Conservation (phyloP, 2,329 filamentous ascomycete species). For the Botrytis elliptica region DNA sequence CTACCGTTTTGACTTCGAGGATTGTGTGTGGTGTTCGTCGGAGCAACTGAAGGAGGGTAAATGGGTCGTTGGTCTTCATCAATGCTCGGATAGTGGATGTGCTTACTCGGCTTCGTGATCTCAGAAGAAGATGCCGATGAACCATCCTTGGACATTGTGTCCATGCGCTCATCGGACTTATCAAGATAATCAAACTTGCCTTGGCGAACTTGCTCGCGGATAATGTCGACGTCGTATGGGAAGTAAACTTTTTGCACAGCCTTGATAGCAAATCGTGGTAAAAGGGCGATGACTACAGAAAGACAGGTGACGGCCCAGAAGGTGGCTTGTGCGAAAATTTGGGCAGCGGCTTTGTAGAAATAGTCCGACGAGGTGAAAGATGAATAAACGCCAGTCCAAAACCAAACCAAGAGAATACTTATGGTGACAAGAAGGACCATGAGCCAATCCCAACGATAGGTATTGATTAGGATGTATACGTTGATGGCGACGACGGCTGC, state of each 20-base stretch:
- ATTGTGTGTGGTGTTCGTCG: constrained; percentile 74
- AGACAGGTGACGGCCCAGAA: constrained; percentile 87
- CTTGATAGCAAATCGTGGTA: constrained; percentile 86
- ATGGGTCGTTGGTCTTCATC: constrained; percentile 90
- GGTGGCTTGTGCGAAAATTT: constrained; percentile 76
- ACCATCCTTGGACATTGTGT: constrained; percentile 44
- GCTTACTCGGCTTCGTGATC: constrained; percentile 49
- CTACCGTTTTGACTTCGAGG: constrained; percentile 85
- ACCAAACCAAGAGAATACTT: constrained; percentile 84
- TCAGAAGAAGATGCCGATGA: constrained; percentile 60
- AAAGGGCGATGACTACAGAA: constrained; percentile 76
- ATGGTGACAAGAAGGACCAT: constrained; percentile 78
- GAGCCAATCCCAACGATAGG: constrained; percentile 97
- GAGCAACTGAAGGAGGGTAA: constrained; percentile 84
- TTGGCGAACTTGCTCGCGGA: constrained; percentile 84
- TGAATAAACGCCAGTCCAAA: constrained; percentile 88
- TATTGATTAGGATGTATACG: constrained; percentile 91
- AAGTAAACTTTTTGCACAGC: constrained; percentile 89
- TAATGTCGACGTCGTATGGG: constrained; percentile 90
- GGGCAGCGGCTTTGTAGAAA: constrained; percentile 74
- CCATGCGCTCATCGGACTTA: constrained; percentile 26
- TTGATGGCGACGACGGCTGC: constrained; percentile 88
- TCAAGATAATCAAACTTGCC: constrained; percentile 78
- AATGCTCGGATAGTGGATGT: constrained; percentile 60
- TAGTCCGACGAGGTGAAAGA: constrained; percentile 53